These are phyloP conservation scores for Mycena haematopus DNA, from an alignment of 768 basidiomycete species.

Conservation along the genomic window DNA sequence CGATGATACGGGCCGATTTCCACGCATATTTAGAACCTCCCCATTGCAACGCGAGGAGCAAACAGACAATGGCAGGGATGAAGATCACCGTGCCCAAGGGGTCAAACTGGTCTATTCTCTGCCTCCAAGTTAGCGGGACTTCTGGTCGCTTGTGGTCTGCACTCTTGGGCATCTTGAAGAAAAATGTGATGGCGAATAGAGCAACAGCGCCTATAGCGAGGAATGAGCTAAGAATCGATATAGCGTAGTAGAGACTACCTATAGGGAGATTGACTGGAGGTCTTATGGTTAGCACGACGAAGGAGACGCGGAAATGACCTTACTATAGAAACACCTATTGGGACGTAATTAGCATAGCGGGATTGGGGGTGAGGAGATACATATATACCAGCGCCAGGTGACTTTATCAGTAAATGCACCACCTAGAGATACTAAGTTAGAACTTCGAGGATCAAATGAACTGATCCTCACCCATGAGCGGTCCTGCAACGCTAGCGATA, in stretches of 20 bases:
- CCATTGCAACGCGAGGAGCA: constrained; percentile 49
- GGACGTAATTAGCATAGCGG: background rate
- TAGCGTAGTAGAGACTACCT: background rate
- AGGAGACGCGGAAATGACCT: constrained; percentile 1
- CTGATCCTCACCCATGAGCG: constrained; percentile 34
- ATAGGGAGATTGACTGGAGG: constrained; percentile 32
- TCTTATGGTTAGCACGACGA: background rate
- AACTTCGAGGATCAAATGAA: background rate
- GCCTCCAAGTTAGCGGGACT: background rate
- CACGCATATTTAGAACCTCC: constrained; percentile 53
- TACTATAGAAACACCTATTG: constrained; percentile 40
- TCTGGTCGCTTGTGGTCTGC: constrained; percentile 3
- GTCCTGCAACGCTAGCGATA: constrained; percentile 33
- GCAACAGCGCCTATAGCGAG: no score
- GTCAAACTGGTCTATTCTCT: constrained; percentile 27
- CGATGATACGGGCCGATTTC: constrained; percentile 35
- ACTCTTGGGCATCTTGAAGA: constrained; percentile 30
- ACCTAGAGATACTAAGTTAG: constrained; percentile 15
- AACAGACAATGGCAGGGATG: constrained; percentile 24
- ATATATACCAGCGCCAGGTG: constrained; percentile 2
- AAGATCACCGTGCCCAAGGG: constrained; percentile 24
- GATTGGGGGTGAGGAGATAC: background rate
- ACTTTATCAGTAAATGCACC: constrained; percentile 7
- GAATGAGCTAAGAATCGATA: no score
- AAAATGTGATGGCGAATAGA: constrained; percentile 22